Conservation (phyloP, 2,329 filamentous ascomycete genomes). For the Xylariaceae sp. region DNA sequence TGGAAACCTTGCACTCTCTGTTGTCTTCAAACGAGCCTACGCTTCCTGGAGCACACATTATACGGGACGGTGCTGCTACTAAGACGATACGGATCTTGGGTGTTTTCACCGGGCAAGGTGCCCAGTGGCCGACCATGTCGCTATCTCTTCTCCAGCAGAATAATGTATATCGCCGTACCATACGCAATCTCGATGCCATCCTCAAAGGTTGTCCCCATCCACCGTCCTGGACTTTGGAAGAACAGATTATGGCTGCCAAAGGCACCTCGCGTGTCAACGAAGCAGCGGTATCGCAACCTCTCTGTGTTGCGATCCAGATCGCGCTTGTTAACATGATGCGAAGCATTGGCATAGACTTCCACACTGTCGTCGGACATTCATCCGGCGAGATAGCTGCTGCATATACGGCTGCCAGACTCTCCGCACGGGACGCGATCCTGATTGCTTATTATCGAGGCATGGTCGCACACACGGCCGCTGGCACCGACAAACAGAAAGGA, state of each 20-base stretch:
- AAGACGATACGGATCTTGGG: conserved; percentile 27
- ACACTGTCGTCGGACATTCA: conserved; percentile 30
- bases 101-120: conserved; percentile 35
- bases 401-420: conserved; percentile 28
- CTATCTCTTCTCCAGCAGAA: conserved; percentile 26
- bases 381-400: conserved; percentile 32
- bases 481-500: conserved; percentile 22
- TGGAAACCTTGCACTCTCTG: conserved; percentile 24
- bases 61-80: conserved; percentile 19
- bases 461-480: conserved; percentile 21
- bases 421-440: conserved; percentile 27
- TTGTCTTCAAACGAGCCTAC: conserved; percentile 19
- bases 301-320: conserved; percentile 53
- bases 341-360: conserved; percentile 25
- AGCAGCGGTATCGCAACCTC: conserved; percentile 44
- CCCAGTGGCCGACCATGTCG: conserved; percentile 35
- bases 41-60: conserved; percentile 8
- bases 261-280: conserved; percentile 30
- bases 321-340: conserved; percentile 36
- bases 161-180: conserved; percentile 30
- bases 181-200: conserved; percentile 31
- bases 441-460: conserved; percentile 30
- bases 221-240: conserved; percentile 32
- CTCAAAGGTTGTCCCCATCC: conserved; percentile 20
- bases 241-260: conserved; percentile 30